phyloP scores from a whole-genome alignment of 129 eudicot genomes.

The Lactuca saligna region DNA sequence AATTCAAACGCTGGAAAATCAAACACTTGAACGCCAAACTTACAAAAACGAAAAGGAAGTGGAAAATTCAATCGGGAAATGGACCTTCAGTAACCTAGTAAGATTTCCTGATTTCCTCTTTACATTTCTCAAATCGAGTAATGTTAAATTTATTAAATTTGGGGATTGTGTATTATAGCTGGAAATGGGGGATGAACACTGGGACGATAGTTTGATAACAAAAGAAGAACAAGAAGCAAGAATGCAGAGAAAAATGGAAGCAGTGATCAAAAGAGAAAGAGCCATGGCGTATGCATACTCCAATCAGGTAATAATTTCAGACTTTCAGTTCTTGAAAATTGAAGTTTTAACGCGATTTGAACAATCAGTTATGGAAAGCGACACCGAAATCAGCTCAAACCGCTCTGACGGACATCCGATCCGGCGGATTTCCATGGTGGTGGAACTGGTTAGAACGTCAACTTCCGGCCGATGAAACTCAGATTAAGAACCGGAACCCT shows the following conservation, averaged over 20 bases:
- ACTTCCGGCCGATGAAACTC: slow-evolving; percentile 39
- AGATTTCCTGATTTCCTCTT: slow-evolving; percentile 24
- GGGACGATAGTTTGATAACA: slow-evolving; percentile 91
- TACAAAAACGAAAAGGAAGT: slow-evolving; percentile 54
- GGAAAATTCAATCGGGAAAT: slow-evolving; percentile 65
- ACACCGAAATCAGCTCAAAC: slow-evolving; percentile 59
- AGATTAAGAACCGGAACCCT: slow-evolving; percentile 37
- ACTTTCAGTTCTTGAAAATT: neutral
- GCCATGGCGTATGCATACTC: slow-evolving; percentile 99
- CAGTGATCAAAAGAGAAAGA: slow-evolving; percentile 84
- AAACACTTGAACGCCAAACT: slow-evolving; percentile 55
- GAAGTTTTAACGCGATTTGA: neutral
- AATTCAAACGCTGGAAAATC: slow-evolving; percentile 85
- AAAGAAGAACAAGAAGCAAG: slow-evolving; percentile 88
- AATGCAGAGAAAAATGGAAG: slow-evolving; percentile 68
- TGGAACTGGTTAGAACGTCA: slow-evolving; percentile 96
- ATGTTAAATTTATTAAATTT: neutral
- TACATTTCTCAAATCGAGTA: neutral
- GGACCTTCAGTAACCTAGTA: slow-evolving; percentile 50
- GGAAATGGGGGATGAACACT: slow-evolving; percentile 48
- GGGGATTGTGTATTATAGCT: slow-evolving; percentile 18
- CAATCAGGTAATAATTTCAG: slow-evolving; percentile 59
- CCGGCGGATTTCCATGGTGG: slow-evolving; percentile 94
- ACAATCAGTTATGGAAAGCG: slow-evolving; percentile 65
- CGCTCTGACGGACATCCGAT: slow-evolving; percentile 41